phyloP scores from a whole-genome alignment of 192 early-diverging fungal genomes.

The Glomus cerebriforme region DNA sequence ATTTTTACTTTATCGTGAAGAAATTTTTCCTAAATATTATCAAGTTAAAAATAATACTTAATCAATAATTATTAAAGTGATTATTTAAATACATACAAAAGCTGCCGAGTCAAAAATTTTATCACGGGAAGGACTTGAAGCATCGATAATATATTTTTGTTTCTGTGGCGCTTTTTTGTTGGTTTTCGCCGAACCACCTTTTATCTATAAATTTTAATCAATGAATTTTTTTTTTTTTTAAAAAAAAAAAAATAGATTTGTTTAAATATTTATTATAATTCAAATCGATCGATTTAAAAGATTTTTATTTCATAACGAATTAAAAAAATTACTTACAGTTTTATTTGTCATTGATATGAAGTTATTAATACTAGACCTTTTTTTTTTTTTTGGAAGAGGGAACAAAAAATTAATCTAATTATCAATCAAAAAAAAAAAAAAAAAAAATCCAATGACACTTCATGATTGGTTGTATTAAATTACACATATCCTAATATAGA shows the following conservation, averaged over 20 bases:
- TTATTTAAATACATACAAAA: constrained; percentile 66
- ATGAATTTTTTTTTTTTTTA: not conserved
- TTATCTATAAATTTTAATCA: not conserved
- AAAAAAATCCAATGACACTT: not conserved
- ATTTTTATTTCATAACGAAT: not conserved
- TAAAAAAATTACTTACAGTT: not conserved
- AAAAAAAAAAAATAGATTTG: not conserved
- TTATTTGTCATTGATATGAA: not conserved
- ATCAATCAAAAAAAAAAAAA: not conserved
- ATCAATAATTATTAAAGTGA: not conserved
- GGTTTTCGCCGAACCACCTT: constrained; percentile 15
- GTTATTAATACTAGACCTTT: not conserved
- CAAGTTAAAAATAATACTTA: constrained; percentile 22
- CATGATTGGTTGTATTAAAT: not conserved
- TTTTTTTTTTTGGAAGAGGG: not conserved
- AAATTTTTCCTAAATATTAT: constrained; percentile 83
- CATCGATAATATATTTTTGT: constrained; percentile 91
- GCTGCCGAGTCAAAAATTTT: constrained; percentile 95
- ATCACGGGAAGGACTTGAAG: constrained; percentile 89
- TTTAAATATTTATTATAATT: too few relatives aligned
- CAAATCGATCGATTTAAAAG: too few relatives aligned
- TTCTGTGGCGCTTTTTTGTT: not conserved
- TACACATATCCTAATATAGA: not conserved
- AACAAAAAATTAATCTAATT: not conserved
- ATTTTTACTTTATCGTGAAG: constrained; percentile 99